Base-by-base conservation (phyloP, 768 basidiomycete genomes). In the Leucocoprinus leucothites region DNA sequence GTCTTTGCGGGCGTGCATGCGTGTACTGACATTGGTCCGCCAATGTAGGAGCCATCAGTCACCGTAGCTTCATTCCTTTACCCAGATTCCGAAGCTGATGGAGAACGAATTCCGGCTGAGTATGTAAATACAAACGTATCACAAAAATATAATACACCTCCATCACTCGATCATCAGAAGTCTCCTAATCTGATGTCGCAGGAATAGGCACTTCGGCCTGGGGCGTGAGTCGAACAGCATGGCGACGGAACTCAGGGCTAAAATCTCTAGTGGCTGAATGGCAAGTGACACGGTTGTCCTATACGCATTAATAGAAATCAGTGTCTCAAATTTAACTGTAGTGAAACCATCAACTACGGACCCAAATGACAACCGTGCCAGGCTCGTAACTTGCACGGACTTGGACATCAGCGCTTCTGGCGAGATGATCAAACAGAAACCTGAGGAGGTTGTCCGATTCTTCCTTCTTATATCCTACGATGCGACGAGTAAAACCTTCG, bases 291-390 rank as follows among this genome's bases (percentile, higher is more conserved):
- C 79, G 75, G 60, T 78, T 78, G 61, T 80, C 77, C 76, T 74
- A 28, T 3, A 38, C 4, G 9, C 38, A 38, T 38, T n/a, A n/a
- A n/a, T 34, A 34, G 5, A 5, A 34, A 13, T 34, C 5, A 38
- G 28, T 25, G 41, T 11, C 11, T 31, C 31, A 31, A 11, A 31
- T 31, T 31, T 31, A 31, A 5, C 6, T 31, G 5, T 31, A 43
- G 51, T 11, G 42, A 44, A 25, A 19, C 16, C 24, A 48, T 25
- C 35, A 14, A 34, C 16, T 13, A 64, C 74, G 51, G 57, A 77
- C 78, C 81, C 83, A 84, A 47, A 83, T 74, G 13, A 81, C 78
- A 19, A 82, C 79, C 9, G 79, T 83, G 11, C 81, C 81, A 3
- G 79, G 77, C 58, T 73, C 65, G 59, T 82, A 83, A 1, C 62